Percentiles rank a stretch among this genome's conserved stretches.
Evolutionary conservation across 23 red algal species (phyloP).

Genomic region (Agarophyton chilense): DNA sequence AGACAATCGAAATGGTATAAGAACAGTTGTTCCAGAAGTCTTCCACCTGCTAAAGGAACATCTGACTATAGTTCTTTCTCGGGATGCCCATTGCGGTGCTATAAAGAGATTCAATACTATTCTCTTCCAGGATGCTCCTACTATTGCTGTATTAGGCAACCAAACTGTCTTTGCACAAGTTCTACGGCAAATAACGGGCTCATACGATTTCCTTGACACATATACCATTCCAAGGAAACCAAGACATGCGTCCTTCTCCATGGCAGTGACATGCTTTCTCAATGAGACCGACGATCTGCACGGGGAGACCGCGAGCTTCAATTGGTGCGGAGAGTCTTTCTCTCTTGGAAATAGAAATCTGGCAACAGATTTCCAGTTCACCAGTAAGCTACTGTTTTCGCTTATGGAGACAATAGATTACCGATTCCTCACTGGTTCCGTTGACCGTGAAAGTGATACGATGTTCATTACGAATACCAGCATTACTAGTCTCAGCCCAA

Average conservation of each 20-base stretch:
- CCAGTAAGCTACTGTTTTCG: conserved; percentile 36
- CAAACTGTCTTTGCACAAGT: not conserved
- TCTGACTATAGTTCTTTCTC: conserved; percentile 23
- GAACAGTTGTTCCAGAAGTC: conserved; percentile 24
- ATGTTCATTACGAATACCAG: conserved; percentile 34
- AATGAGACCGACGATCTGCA: conserved; percentile 32
- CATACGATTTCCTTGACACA: conserved; percentile 32
- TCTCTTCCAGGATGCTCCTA: not conserved
- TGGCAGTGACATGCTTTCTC: conserved; percentile 45
- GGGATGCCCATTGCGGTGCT: conserved; percentile 49
- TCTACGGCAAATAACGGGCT: not conserved
- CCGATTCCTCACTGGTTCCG: conserved; percentile 30
- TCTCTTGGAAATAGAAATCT: not conserved
- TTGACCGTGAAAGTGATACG: conserved; percentile 27
- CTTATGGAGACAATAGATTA: conserved; percentile 69
- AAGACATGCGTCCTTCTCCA: conserved; percentile 19
- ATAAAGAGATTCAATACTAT: conserved; percentile 26
- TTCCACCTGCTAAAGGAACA: conserved; percentile 37
- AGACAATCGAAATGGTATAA: not conserved
- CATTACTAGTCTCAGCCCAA: not conserved
- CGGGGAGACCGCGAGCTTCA: conserved; percentile 29
- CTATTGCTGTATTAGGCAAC: not conserved
- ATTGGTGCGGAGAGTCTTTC: conserved; percentile 49
- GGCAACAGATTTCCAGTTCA: not conserved
- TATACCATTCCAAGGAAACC: conserved; percentile 30